Conservation (phyloP, 2,329 filamentous ascomycete species). For the Fusarium luffae region DNA sequence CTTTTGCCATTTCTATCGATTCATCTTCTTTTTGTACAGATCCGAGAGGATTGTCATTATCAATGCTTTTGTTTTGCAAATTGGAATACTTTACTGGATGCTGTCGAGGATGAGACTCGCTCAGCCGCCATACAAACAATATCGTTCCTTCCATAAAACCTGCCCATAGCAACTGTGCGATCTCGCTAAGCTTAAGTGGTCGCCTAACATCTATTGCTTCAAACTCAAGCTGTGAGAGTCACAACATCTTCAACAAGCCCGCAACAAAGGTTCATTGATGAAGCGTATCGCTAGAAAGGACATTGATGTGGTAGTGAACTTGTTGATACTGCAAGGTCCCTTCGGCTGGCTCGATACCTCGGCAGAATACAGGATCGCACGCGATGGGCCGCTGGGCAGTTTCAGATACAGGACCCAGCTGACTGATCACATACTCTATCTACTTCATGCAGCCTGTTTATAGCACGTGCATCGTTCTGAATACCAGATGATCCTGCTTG, state of each 20-base stretch:
- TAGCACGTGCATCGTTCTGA: slow-evolving; percentile 9
- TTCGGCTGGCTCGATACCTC: background rate
- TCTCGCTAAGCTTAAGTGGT: background rate
- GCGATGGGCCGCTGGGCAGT: background rate
- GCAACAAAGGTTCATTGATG: background rate
- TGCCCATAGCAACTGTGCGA: background rate
- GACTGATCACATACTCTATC: slow-evolving; percentile 19
- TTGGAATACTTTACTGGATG: background rate
- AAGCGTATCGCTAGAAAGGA: slow-evolving; percentile 19
- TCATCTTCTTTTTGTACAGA: background rate
- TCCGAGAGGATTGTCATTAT: background rate
- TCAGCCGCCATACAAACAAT: background rate
- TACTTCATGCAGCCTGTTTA: background rate
- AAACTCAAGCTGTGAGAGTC: background rate
- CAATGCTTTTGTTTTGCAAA: background rate
- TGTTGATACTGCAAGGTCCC: background rate
- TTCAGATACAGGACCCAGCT: background rate
- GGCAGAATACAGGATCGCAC: background rate
- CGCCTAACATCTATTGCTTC: accelerated
- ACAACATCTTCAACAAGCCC: accelerated
- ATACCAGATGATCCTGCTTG: background rate
- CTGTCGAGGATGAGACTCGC: background rate
- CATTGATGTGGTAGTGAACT: background rate
- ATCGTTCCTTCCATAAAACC: background rate
- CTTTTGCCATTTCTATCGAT: accelerated